These are phyloP conservation scores for Massariosphaeria phaeospora DNA, from an alignment of 495 filamentous ascomycete species.

Conservation along the genomic window DNA sequence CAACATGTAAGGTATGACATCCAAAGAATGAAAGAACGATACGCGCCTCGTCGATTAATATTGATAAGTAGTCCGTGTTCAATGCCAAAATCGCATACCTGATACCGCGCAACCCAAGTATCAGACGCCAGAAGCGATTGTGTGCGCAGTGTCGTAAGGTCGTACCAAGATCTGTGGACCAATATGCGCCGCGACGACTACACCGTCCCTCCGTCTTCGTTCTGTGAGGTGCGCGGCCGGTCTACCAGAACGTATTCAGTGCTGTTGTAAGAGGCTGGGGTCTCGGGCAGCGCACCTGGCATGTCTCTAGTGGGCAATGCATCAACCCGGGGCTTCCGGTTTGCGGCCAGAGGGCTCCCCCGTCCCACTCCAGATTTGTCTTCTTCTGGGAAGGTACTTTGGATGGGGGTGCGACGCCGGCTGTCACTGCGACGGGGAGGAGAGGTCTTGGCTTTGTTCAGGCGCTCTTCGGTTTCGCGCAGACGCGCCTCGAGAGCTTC, in stretches of 20 bases:
- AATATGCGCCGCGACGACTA: not conserved
- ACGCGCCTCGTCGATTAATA: conserved; percentile 6
- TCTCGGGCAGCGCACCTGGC: conserved; percentile 28
- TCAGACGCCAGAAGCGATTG: no score
- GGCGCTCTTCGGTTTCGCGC: conserved; percentile 74
- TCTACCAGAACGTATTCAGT: conserved; percentile 32
- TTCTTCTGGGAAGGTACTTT: conserved; percentile 17
- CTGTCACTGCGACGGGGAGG: conserved; percentile 26
- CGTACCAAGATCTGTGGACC: conserved; percentile 3
- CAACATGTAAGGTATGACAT: not conserved
- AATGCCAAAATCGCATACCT: no score
- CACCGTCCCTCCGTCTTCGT: conserved; percentile 8
- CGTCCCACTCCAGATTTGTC: conserved; percentile 18
- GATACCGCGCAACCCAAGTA: no score
- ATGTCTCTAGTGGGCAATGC: conserved; percentile 11
- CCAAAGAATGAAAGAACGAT: not conserved
- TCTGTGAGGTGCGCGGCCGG: conserved; percentile 24
- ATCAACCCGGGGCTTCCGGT: conserved; percentile 1
- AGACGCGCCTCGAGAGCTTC: conserved; percentile 79
- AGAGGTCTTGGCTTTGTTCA: conserved; percentile 48
- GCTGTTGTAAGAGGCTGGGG: conserved; percentile 25
- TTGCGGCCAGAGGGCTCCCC: conserved; percentile 16
- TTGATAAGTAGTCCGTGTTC: not conserved
- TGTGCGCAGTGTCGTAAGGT: conserved; percentile 22
- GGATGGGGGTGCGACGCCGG: conserved; percentile 20